These are phyloP conservation scores for Argentina anserina DNA, from an alignment of 306 rosid genomes.

Conservation along the genomic window DNA sequence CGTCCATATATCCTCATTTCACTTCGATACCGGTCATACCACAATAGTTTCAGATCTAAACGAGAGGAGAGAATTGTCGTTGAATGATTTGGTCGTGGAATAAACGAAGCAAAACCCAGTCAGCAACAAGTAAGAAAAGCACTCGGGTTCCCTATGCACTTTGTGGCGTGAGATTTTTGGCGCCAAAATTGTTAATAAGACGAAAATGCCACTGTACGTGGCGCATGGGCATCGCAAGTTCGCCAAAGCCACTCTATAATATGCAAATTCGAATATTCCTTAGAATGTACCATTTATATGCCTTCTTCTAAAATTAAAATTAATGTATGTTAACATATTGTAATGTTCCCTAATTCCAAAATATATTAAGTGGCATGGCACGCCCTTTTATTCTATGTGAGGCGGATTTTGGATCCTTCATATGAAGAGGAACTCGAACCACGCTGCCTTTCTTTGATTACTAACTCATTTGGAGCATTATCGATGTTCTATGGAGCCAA, in stretches of 20 bases:
- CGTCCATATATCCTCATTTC: neutral
- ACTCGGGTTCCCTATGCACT: neutral
- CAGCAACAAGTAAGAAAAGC: neutral
- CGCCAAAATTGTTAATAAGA: neutral
- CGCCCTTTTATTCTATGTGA: neutral
- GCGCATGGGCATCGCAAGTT: constrained; percentile 54
- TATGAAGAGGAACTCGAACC: neutral
- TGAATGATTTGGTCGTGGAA: neutral
- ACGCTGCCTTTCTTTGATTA: neutral
- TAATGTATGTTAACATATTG: too few relatives aligned
- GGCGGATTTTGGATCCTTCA: neutral
- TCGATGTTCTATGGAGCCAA: neutral
- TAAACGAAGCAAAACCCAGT: neutral
- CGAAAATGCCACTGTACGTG: constrained; percentile 41
- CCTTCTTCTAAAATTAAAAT: neutral
- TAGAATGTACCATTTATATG: constrained; percentile 42
- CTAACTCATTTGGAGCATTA: too few relatives aligned
- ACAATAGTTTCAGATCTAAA: neutral
- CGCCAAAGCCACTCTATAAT: neutral
- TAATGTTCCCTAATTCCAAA: neutral
- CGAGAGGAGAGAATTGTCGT: neutral
- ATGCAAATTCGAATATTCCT: constrained; percentile 53
- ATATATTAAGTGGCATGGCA: neutral
- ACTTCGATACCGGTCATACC: neutral
- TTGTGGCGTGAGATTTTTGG: neutral